Evolutionary conservation across 1,139 yeast species (phyloP).

Genomic region (Casaregolazyma suthepensis): DNA sequence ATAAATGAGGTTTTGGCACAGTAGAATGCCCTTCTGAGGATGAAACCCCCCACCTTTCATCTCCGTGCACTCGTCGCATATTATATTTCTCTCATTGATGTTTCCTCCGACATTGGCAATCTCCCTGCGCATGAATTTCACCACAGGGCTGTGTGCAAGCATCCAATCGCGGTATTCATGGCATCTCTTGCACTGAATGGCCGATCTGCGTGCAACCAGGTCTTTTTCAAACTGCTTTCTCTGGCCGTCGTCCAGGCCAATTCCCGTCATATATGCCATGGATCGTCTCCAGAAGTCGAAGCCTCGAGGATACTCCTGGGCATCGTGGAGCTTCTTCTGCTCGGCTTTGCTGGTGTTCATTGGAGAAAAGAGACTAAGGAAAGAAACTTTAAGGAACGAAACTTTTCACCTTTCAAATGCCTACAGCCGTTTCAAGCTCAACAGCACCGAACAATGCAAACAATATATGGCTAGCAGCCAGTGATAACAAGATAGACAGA

Average conservation of each 20-base stretch:
- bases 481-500: constrained; percentile 62
- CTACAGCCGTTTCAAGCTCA: neutral
- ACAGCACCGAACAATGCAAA: constrained; percentile 1
- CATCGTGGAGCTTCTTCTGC: constrained; percentile 3
- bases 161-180: constrained; percentile 74
- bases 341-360: neutral
- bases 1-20: constrained; percentile 79
- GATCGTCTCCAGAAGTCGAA: constrained; percentile 83
- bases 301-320: constrained; percentile 7
- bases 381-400: neutral
- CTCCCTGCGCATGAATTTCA: constrained; percentile 81
- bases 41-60: constrained; percentile 90
- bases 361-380: neutral
- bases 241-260: constrained; percentile 54
- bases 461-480: constrained; percentile 93
- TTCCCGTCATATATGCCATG: constrained; percentile 64
- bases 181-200: constrained; percentile 61
- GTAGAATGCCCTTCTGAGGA: constrained; percentile 77
- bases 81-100: constrained; percentile 44
- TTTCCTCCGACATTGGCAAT: constrained; percentile 65
- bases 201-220: constrained; percentile 34
- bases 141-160: constrained; percentile 67
- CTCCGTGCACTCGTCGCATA: constrained; percentile 82
- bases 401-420: neutral
- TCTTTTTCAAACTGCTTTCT: constrained; percentile 55